phyloP scores from a whole-genome alignment of 345 rosid genomes.

The Psidium friedrichsthalianum region DNA sequence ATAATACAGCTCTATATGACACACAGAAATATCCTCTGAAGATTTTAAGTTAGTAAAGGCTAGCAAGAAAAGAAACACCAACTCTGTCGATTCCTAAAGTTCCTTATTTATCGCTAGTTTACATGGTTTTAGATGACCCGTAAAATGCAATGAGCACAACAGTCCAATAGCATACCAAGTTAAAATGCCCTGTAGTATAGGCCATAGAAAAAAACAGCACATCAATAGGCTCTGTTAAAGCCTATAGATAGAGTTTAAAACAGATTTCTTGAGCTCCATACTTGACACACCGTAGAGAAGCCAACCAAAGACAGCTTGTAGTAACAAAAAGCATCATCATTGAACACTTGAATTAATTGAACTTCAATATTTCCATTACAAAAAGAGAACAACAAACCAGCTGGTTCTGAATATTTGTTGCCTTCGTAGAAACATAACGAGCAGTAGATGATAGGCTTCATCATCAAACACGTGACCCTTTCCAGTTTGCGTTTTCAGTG shows the following conservation, averaged over 20 bases:
- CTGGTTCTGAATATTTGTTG: background rate
- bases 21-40: too few relatives aligned
- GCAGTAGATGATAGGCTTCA: background rate
- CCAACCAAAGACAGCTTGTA: background rate
- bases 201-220: slow-evolving; percentile 6
- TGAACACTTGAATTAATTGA: background rate
- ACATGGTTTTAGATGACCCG: too few relatives aligned
- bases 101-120: too few relatives aligned
- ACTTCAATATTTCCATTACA: background rate
- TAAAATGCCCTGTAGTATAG: too few relatives aligned
- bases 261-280: background rate
- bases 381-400: background rate
- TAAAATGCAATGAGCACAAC: too few relatives aligned
- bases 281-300: background rate
- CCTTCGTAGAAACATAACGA: background rate
- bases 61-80: too few relatives aligned
- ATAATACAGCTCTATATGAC: too few relatives aligned
- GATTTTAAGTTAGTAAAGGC: too few relatives aligned
- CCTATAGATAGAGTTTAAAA: too few relatives aligned
- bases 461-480: background rate
- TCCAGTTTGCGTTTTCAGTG: background rate
- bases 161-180: too few relatives aligned
- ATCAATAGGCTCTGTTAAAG: slow-evolving; percentile 13
- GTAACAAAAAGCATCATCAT: background rate
- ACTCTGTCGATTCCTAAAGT: too few relatives aligned